Conservation (phyloP, 257 asterid genomes). For the Catharanthus roseus region DNA sequence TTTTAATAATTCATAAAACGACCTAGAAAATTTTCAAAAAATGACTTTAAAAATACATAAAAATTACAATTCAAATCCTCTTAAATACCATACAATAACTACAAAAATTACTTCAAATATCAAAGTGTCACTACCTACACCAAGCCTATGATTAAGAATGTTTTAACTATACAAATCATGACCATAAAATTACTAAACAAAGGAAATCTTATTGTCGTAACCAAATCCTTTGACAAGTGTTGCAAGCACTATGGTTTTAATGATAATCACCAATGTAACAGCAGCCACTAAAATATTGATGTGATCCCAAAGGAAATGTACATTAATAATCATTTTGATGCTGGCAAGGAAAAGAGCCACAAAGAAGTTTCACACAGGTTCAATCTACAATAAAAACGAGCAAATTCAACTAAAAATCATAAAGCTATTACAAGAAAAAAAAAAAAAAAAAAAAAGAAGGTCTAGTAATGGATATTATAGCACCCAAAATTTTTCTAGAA, state of each 20-base stretch:
- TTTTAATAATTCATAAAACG: too few relatives aligned
- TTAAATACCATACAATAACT: too few relatives aligned
- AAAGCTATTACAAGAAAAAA: not conserved
- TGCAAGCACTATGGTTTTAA: conserved; percentile 61
- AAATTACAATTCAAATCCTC: too few relatives aligned
- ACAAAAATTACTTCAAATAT: too few relatives aligned
- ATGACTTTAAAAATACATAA: too few relatives aligned
- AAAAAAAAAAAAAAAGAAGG: too few relatives aligned
- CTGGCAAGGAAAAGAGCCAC: conserved; percentile 89
- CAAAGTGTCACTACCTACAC: conserved; percentile 79
- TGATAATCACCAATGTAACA: conserved; percentile 59
- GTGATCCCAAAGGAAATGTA: conserved; percentile 83
- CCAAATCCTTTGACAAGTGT: conserved; percentile 77
- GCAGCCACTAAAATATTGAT: conserved; percentile 74
- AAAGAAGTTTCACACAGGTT: conserved; percentile 72
- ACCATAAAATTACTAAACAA: conserved; percentile 1
- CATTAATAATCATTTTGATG: conserved; percentile 86
- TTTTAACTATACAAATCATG: not conserved
- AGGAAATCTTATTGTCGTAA: conserved; percentile 62
- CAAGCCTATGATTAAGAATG: conserved; percentile 8
- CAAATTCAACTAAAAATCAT: conserved; percentile 21
- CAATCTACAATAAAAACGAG: conserved; percentile 48
- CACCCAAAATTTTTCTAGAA: too few relatives aligned
- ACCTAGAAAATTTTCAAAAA: too few relatives aligned
- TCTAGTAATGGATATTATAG: too few relatives aligned